Base-by-base conservation (phyloP, 2,329 filamentous ascomycete genomes). In the Talaromyces sp. region DNA sequence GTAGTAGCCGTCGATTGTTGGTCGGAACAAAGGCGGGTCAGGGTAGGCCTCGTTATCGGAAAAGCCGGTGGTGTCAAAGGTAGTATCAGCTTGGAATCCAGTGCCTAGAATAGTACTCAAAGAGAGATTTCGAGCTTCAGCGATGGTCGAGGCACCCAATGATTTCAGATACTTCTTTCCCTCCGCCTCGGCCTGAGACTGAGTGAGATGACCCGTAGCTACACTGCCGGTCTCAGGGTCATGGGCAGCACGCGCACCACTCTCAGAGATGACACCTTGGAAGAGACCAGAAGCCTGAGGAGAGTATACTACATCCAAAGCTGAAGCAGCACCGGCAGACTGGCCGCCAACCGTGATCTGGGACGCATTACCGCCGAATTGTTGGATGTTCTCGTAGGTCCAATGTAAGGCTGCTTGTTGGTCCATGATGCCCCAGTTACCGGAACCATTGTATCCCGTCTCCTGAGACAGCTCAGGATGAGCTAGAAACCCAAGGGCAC, bases 81-180 rank as follows among this genome's bases (percentile, higher is more conserved):
- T 60, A n/a, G 60, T 62, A 32, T 69, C 64, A 16, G 35, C 52
- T 10, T 51, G 45, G 6, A 44, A 55, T 37, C 7, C 45, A 7
- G 57, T 54, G 10, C 55, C 52, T n/a, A 76, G 69, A 3, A 80
- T 60, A 1, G 62, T 60, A 1, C 65, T 61, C 7, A 68, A 74
- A 3, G 75, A 62, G 20, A 77, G 57, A 11, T 70, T 54, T 4
- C 77, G 71, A 33, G 39, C 29, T 11, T 29, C 45, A 6, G 33
- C 33, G 1, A 47, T 29, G 14, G 45, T 39, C 3, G 68, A 72
- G 24, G 76, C 74, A 39, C 76, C 76, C 13, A 74, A 53, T 1
- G 71, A 51, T 3, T 58, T 51, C 4, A 80, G 64, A 60, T 75
- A 79, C 2, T 56, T 54, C 4, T 72, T 56, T 16, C 61, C 61